These are phyloP conservation scores for Conoideocrella luteorostrata DNA, from an alignment of 2,329 filamentous ascomycete genomes.

Conservation along the genomic window DNA sequence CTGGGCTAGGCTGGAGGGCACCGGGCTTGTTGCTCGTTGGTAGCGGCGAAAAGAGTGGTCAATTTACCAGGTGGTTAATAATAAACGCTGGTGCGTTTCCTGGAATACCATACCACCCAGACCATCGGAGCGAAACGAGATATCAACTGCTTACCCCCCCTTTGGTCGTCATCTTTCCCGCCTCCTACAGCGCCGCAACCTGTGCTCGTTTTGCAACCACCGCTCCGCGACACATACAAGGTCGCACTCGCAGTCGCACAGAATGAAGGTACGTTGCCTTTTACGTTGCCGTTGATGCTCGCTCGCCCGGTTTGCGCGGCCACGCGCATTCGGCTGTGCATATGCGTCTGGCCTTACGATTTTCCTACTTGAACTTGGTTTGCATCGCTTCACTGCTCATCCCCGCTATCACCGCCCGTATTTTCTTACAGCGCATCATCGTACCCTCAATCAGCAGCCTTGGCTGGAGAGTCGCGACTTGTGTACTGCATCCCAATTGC, in stretches of 20 bases:
- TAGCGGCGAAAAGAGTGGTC: too few relatives aligned
- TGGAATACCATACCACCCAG: too few relatives aligned
- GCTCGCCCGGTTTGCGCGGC: background rate
- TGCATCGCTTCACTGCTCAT: too few relatives aligned
- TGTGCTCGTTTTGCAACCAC: background rate
- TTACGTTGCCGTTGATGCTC: background rate
- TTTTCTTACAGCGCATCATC: conserved; percentile 1
- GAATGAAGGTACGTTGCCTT: conserved; percentile 25
- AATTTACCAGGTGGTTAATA: too few relatives aligned
- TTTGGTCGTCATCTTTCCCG: background rate
- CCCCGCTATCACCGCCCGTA: background rate
- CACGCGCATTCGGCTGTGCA: conserved; percentile 1
- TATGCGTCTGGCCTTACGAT: background rate
- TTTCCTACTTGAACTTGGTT: too few relatives aligned
- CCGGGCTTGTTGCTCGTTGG: too few relatives aligned
- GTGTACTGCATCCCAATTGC: background rate
- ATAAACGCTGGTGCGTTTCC: too few relatives aligned
- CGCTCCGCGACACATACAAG: conserved; percentile 1
- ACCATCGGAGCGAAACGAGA: too few relatives aligned
- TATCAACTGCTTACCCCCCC: too few relatives aligned
- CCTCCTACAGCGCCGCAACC: background rate
- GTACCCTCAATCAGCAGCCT: background rate
- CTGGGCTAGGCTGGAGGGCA: too few relatives aligned
- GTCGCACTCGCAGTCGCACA: conserved; percentile 21
- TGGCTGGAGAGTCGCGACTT: background rate